Conservation (phyloP, 2,329 filamentous ascomycete genomes). For the Talaromyces albobiverticillius region DNA sequence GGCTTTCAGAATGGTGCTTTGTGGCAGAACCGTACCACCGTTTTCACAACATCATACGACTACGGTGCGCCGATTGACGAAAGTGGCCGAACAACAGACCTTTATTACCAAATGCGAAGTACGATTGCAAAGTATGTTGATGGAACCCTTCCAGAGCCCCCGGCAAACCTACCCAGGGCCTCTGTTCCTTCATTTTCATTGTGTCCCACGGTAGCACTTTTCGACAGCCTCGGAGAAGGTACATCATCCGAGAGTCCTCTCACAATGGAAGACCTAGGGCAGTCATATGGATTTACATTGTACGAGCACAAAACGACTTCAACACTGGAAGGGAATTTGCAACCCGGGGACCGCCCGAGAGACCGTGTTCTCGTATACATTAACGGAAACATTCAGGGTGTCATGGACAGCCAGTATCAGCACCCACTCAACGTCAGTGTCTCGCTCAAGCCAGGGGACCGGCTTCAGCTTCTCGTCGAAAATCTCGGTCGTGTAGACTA, state of each 20-base stretch:
- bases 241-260: conserved; percentile 28
- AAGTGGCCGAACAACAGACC: conserved; percentile 45
- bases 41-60: conserved; percentile 50
- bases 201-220: conserved; percentile 1
- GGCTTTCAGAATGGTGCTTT: conserved; percentile 48
- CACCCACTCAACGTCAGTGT: conserved; percentile 39
- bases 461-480: conserved; percentile 46
- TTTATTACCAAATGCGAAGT: conserved; percentile 40
- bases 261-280: conserved; percentile 47
- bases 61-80: conserved; percentile 52
- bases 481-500: conserved; percentile 53
- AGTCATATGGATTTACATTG: conserved; percentile 45
- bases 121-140: conserved; percentile 3
- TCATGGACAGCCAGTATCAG: conserved; percentile 48
- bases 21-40: conserved; percentile 36
- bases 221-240: conserved; percentile 14
- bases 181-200: conserved; percentile 1
- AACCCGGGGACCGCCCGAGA: conserved; percentile 43
- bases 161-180: neutral
- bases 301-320: conserved; percentile 38
- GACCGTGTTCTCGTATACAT: conserved; percentile 51
- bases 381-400: conserved; percentile 40
- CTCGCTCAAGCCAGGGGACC: conserved; percentile 37
- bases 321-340: conserved; percentile 30
- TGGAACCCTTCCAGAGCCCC: conserved; percentile 3